Evolutionary conservation across 1,284 basidiomycete species (phyloP), one percentile per base, ranked within the genome.

Genomic region (Cryptococcus sp.): DNA sequence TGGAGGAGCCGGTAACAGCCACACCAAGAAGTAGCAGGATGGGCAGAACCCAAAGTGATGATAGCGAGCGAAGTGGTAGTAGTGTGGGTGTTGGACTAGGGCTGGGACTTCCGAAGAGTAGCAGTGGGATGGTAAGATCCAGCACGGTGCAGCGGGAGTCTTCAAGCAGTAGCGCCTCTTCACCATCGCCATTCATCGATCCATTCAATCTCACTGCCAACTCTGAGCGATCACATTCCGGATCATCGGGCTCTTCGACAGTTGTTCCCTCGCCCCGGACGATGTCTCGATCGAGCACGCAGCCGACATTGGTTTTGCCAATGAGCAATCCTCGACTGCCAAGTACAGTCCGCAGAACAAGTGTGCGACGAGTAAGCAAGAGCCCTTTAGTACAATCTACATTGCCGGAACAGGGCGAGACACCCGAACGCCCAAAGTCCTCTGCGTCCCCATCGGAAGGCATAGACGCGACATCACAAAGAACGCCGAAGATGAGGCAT

Each of bases 161-260:
- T 50, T 49, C 8, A 13, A 13, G n/a, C n/a, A n/a, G n/a, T 17
- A 39, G 11, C 11, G 29, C 29, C 29, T 34, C 29, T 34, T 34
- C 29, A 15, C 41, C 20, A 26, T 38, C 52, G 17, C 25, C 52
- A 17, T 64, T 52, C 26, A 55, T 46, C 17, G 60, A 61, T 47
- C 64, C 64, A 4, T 61, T 65, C 55, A 46, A 48, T 10, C 39
- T 54, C 20, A 38, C 55, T 13, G 16, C 46, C 5, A 50, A 29
- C 41, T 59, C 59, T 5, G 50, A 55, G 39, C 56, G 59, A 38
- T 61, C 56, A 1, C 52, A 61, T 29, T 59, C 61, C 15, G 61
- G 61, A 5, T 67, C 67, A 6, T 66, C 67, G 20, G 65, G 66
- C 20, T 65, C 64, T 15, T 65, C 64, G 5, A 68, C 66, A 16